Evolutionary conservation across 2,329 filamentous ascomycete species (phyloP), one percentile per base, ranked within the genome.

Genomic region (Sarocladium brachiariae): DNA sequence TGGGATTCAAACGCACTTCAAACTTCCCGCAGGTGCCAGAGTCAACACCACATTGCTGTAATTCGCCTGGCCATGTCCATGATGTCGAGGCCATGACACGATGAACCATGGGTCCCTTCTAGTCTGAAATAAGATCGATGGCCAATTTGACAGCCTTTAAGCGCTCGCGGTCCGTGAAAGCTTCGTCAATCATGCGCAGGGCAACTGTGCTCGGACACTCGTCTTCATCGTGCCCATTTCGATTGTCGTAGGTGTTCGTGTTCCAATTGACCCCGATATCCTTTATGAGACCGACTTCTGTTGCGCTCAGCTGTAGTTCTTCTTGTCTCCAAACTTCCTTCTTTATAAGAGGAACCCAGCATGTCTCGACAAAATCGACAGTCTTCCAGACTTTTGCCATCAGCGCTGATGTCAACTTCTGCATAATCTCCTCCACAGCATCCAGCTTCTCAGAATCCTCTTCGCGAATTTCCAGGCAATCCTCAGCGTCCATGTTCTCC

Each of bases 1-100:
- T n/a, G 74, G 74, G 1, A 64, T 84, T 48, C 77, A 80, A 64
- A 73, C 78, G 37, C 77, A 83, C 60, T 84, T 51, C 49, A 23
- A 43, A 38, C 51, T 33, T 21, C 51, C 53, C 4, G 46, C 35
- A n/a, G 33, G 33, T 31, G 21, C 30, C 14, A 25, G 24, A 19
- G 31, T 49, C 14, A 49, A 37, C 13, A 49, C 19, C 31, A 25
- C 46, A 23, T 37, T 49, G 27, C 11, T 33, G 6, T 31, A 31
- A 13, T 30, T 30, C 13, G 7, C 27, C 27, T 30, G 27, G 7
- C 27, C 27, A 30, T 30, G 13, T 30, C 21, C 4, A 4, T 13
- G n/a, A n/a, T n/a, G n/a, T n/a, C n/a, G n/a, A n/a, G n/a, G n/a
- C n/a, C n/a, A n/a, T n/a, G n/a, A n/a, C n/a, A n/a, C n/a, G n/a